Evolutionary conservation across 177 flowering plant species (phyloP).

Genomic region (Telopea speciosissima): DNA sequence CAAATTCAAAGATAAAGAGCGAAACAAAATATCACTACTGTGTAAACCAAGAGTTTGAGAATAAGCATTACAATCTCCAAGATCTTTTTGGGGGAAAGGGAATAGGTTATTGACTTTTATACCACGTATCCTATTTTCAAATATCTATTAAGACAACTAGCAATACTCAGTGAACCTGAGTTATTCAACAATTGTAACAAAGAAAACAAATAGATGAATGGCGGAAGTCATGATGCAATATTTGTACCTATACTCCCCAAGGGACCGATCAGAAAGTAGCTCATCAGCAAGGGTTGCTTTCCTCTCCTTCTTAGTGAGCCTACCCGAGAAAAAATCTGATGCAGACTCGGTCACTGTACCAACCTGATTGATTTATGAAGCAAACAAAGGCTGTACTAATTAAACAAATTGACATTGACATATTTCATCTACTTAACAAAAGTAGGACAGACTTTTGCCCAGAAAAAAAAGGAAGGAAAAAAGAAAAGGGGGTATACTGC

Average conservation of each 20-base stretch:
- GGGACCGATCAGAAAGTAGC: conserved; percentile 49
- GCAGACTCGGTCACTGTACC: conserved; percentile 78
- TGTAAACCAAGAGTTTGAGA: no score
- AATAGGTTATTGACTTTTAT: no score
- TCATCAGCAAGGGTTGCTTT: conserved; percentile 73
- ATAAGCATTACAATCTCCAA: no score
- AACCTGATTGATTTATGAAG: conserved; percentile 39
- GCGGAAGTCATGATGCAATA: not conserved
- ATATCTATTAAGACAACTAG: not conserved
- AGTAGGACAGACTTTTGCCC: not conserved
- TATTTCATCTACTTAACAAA: not conserved
- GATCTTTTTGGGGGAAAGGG: no score
- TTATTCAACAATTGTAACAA: not conserved
- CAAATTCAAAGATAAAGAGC: no score
- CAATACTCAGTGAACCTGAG: not conserved
- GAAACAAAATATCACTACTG: no score
- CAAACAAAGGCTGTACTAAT: not conserved
- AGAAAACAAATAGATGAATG: not conserved
- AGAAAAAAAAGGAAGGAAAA: no score
- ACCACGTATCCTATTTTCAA: not conserved
- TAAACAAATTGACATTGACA: not conserved
- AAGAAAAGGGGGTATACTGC: no score
- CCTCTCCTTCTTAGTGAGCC: conserved; percentile 90
- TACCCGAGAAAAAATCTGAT: conserved; percentile 58
- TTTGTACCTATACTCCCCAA: conserved; percentile 53